Percentiles rank a stretch among this genome's conserved stretches.
phyloP scores from a whole-genome alignment of 106 monocot genomes.

The Alisma plantagoaquatica region DNA sequence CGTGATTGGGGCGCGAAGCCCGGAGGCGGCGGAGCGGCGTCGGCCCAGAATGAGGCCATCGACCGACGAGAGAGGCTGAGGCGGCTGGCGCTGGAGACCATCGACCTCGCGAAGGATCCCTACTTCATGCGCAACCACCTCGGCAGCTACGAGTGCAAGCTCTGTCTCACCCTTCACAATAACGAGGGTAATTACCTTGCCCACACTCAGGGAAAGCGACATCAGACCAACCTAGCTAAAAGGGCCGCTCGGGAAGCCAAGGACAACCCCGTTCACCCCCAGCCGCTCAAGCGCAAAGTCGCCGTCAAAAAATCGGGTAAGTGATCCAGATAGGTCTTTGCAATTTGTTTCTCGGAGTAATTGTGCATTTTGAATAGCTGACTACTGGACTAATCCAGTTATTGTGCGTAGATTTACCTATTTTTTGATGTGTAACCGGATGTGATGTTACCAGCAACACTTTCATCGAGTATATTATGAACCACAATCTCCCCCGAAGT shows the following conservation, averaged over 20 bases:
- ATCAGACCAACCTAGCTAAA: slow-evolving; percentile 98
- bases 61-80: slow-evolving; percentile 90
- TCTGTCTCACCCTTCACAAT: slow-evolving; percentile 94
- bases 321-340: too few relatives aligned
- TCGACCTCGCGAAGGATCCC: slow-evolving; percentile 97
- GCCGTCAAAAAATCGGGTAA: slow-evolving; percentile 58
- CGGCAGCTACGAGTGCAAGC: slow-evolving; percentile 94
- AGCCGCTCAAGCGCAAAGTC: slow-evolving; percentile 91
- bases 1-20: slow-evolving; percentile 96
- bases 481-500: too few relatives aligned
- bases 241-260: slow-evolving; percentile 94
- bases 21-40: slow-evolving; percentile 90
- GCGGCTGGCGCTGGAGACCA: slow-evolving; percentile 88
- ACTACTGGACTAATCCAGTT: too few relatives aligned
- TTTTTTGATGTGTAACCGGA: too few relatives aligned
- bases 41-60: slow-evolving; percentile 95
- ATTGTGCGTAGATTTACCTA: too few relatives aligned
- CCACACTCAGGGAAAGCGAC: slow-evolving; percentile 95
- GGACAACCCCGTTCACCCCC: slow-evolving; percentile 90
- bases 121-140: slow-evolving; percentile 99
- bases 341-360: too few relatives aligned
- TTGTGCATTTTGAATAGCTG: too few relatives aligned
- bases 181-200: slow-evolving; percentile 98
- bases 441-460: too few relatives aligned
- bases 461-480: too few relatives aligned